A percentile compares a stretch with the other conserved stretches of the same genome.
These are phyloP conservation scores for Aspergillus viridinutans DNA, from an alignment of 2,329 filamentous ascomycete genomes.

Conservation along the genomic window DNA sequence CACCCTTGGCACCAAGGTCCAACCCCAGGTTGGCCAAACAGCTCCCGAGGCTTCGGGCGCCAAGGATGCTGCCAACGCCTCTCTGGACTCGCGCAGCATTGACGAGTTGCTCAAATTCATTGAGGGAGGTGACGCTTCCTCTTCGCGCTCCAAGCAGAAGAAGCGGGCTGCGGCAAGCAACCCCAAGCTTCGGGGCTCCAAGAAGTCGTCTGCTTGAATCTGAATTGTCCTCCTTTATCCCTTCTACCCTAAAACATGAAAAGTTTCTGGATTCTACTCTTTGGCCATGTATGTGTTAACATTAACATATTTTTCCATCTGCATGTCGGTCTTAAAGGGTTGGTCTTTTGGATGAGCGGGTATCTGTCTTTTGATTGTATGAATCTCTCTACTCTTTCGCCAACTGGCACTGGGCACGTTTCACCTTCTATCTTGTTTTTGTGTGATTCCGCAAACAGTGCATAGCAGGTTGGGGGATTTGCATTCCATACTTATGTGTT, in stretches of 20 bases:
- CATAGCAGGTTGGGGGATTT: conserved; percentile 29
- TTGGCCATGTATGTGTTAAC: conserved; percentile 27
- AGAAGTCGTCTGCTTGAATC: conserved; percentile 33
- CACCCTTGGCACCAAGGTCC: conserved; percentile 53
- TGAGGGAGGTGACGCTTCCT: conserved; percentile 59
- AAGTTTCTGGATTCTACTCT: conserved; percentile 10
- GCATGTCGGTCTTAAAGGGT: conserved; percentile 20
- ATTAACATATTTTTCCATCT: conserved; percentile 21
- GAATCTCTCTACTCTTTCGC: conserved; percentile 35
- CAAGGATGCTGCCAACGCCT: conserved; percentile 33
- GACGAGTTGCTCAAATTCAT: conserved; percentile 94
- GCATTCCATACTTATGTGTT: conserved; percentile 23
- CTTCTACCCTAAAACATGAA: conserved; percentile 5
- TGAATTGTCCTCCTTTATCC: conserved; percentile 5
- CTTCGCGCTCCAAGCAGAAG: conserved; percentile 41
- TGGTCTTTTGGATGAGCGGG: conserved; percentile 28
- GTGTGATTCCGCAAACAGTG: conserved; percentile 21
- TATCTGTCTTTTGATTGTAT: conserved; percentile 23
- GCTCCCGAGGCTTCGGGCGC: conserved; percentile 46
- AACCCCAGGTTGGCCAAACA: conserved; percentile 60
- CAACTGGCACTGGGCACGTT: conserved; percentile 7
- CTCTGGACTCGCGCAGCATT: conserved; percentile 74
- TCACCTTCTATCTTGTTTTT: conserved; percentile 15
- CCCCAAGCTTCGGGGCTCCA: conserved; percentile 42
- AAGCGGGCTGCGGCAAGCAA: conserved; percentile 41